Conservation (phyloP, 352 stramenopile genomes). For the Thraustochytrium sp. region DNA sequence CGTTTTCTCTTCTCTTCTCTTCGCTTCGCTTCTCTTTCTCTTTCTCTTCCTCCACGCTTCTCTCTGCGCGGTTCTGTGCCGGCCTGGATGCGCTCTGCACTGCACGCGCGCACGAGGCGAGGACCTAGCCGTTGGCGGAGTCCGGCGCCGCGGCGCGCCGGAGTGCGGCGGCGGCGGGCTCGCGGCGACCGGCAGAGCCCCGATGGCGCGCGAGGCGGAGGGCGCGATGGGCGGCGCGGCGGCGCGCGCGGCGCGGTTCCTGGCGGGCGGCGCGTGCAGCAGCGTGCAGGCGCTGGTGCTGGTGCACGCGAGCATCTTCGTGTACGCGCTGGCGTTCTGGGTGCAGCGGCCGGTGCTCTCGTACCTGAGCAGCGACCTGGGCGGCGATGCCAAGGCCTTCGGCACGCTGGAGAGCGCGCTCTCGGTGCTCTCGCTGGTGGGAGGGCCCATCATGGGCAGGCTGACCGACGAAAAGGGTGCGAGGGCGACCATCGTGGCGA, state of each 20-base stretch:
- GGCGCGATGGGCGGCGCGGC: not conserved
- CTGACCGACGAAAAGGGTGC: slow-evolving; percentile 44
- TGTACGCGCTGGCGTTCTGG: slow-evolving; percentile 47
- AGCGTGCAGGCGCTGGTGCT: not conserved
- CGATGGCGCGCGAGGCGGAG: too few species aligned
- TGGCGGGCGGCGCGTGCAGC: not conserved
- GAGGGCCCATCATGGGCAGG: slow-evolving; percentile 43
- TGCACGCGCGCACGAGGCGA: too few species aligned
- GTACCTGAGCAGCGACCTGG: slow-evolving; percentile 44
- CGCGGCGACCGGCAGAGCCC: too few species aligned
- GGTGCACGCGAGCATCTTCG: slow-evolving; percentile 45
- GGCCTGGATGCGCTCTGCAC: too few species aligned
- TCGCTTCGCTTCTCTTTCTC: too few species aligned
- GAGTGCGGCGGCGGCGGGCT: too few species aligned
- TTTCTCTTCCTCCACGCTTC: too few species aligned
- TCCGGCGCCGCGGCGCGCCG: too few species aligned
- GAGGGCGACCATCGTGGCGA: slow-evolving; percentile 1
- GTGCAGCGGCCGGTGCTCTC: slow-evolving; percentile 45
- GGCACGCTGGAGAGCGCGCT: slow-evolving; percentile 40
- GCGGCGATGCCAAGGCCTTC: slow-evolving; percentile 34
- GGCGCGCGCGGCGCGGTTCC: not conserved
- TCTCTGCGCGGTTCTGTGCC: too few species aligned
- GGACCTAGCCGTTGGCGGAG: too few species aligned
- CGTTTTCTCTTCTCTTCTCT: too few species aligned
- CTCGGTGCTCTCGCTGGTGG: slow-evolving; percentile 44